Conservation (phyloP, 176 grass and related monocot species). For the Lolium multiflorum region DNA sequence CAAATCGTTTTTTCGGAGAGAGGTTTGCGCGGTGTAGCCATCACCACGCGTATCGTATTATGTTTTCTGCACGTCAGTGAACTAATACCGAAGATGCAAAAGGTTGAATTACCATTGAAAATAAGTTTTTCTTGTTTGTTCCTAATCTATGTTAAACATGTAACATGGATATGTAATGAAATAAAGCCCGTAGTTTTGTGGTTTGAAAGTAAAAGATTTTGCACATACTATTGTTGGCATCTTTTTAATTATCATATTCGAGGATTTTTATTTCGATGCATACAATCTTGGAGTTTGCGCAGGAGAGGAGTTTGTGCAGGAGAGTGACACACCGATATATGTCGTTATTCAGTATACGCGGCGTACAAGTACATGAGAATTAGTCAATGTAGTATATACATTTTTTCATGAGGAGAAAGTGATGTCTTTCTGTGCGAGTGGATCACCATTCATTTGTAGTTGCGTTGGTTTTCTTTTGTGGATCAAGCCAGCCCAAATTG, state of each 20-base stretch:
- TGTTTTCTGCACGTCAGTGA: accelerated
- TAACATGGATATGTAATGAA: too few species aligned
- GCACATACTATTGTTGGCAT: too few species aligned
- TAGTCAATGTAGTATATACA: neutral
- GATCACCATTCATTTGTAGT: neutral
- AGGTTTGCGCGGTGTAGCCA: accelerated
- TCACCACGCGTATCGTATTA: accelerated
- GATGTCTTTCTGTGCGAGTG: neutral
- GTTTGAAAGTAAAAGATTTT: neutral
- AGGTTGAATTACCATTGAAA: neutral
- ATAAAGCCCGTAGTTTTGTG: neutral
- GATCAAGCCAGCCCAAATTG: neutral
- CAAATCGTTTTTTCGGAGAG: neutral
- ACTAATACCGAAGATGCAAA: accelerated
- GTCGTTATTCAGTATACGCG: neutral
- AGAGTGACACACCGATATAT: neutral
- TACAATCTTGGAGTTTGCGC: neutral
- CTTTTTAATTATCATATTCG: neutral
- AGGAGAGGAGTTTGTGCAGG: neutral
- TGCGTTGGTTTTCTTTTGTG: neutral
- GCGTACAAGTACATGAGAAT: neutral
- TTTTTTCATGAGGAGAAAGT: slow-evolving; percentile 13
- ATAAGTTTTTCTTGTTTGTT: too few species aligned
- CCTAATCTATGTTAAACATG: too few species aligned
- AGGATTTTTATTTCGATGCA: neutral